Evolutionary conservation across 2,329 filamentous ascomycete genomes (phyloP).

Genomic region (Hirsutella minnesotensis): DNA sequence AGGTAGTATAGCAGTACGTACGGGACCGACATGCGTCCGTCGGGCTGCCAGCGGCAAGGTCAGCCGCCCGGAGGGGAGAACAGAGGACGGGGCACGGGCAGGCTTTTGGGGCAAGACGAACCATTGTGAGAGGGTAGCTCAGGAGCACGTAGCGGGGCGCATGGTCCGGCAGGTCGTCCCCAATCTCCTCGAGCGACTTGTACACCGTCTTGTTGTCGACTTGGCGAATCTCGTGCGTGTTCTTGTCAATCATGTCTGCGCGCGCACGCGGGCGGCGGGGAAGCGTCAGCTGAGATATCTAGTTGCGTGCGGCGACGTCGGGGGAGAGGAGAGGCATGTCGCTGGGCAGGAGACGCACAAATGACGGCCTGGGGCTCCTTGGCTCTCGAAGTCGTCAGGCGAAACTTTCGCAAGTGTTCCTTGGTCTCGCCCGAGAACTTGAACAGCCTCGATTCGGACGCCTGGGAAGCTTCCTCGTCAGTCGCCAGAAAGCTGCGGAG

Average conservation of each 20-base stretch:
- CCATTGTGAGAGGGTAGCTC: conserved; percentile 81
- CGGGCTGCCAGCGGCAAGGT: conserved; percentile 40
- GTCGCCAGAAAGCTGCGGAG: background rate
- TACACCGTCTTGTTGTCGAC: conserved; percentile 69
- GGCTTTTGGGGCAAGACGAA: conserved; percentile 32
- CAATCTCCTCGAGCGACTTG: conserved; percentile 66
- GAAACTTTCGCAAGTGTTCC: conserved; percentile 86
- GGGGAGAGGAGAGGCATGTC: background rate
- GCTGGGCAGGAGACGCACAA: conserved; percentile 45
- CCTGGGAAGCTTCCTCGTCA: conserved; percentile 14
- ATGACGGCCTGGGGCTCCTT: conserved; percentile 85
- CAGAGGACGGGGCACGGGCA: too few species aligned
- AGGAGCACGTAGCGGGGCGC: conserved; percentile 81
- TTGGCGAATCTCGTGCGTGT: conserved; percentile 78
- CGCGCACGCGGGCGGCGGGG: background rate
- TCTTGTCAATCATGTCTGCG: conserved; percentile 80
- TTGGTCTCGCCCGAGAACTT: conserved; percentile 86
- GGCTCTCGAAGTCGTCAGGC: conserved; percentile 76
- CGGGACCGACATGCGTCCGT: conserved; percentile 75
- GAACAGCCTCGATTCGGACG: conserved; percentile 80
- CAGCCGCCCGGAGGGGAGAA: background rate
- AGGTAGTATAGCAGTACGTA: conserved; percentile 95
- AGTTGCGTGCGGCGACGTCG: background rate
- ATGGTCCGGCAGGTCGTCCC: conserved; percentile 85
- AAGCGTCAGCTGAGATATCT: too few species aligned